Evolutionary conservation across 2,329 filamentous ascomycete genomes (phyloP).

Genomic region (Calonectria leucothoes): DNA sequence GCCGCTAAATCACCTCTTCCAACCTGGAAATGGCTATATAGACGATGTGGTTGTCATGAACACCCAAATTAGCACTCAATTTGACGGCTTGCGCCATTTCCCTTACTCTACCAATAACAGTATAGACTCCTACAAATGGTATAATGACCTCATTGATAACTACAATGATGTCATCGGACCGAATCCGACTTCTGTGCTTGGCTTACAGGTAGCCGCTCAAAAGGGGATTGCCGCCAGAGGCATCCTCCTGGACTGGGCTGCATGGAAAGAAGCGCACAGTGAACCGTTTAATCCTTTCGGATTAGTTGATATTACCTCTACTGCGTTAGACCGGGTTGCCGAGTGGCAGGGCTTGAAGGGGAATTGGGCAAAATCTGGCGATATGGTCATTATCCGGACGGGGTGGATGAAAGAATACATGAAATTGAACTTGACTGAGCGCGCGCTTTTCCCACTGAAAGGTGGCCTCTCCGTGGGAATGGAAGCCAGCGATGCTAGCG

Average conservation of each 20-base stretch:
- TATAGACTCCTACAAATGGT: not conserved
- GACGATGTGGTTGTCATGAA: not conserved
- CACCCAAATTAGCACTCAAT: not conserved
- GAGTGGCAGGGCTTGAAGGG: not conserved
- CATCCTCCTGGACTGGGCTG: not conserved
- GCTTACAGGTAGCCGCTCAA: not conserved
- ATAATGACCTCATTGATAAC: not conserved
- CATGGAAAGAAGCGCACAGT: not conserved
- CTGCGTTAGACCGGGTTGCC: not conserved
- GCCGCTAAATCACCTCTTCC: not conserved
- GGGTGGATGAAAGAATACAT: not conserved
- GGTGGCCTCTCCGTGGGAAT: not conserved
- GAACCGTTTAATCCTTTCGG: not conserved
- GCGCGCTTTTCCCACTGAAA: not conserved
- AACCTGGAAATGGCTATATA: not conserved
- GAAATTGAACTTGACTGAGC: not conserved
- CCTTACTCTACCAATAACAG: not conserved
- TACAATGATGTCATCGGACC: not conserved
- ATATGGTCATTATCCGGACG: not conserved
- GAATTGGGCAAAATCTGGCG: not conserved
- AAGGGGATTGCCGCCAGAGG: not conserved
- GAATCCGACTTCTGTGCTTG: not conserved
- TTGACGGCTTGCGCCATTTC: not conserved
- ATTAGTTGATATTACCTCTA: not conserved
- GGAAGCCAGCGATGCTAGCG: not conserved